phyloP scores from a whole-genome alignment of 2,329 filamentous ascomycete genomes.

The Raffaelea deltoideospora region DNA sequence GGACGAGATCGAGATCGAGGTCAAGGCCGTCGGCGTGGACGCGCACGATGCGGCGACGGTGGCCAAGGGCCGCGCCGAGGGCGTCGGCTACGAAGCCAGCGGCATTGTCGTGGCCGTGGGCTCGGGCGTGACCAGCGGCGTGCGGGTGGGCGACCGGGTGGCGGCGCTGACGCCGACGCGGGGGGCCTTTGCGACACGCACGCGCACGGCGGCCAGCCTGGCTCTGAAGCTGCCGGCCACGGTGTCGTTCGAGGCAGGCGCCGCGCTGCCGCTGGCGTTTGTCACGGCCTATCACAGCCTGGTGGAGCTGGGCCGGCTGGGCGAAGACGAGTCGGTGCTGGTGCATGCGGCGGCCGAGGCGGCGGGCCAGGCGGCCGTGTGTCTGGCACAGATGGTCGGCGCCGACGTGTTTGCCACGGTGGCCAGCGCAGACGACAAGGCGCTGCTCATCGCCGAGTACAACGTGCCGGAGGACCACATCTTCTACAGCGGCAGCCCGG shows the following conservation, averaged over 20 bases:
- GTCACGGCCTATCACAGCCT: constrained; percentile 25
- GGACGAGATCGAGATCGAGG: constrained; percentile 26
- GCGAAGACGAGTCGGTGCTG: constrained; percentile 21
- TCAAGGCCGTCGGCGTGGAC: constrained; percentile 28
- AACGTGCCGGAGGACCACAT: constrained; percentile 19
- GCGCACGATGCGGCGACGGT: constrained; percentile 28
- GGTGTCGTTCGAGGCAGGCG: constrained; percentile 21
- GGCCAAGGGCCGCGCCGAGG: constrained; percentile 21
- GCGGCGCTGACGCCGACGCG: constrained; percentile 15
- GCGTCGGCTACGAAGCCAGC: constrained; percentile 24
- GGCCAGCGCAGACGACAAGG: constrained; percentile 21
- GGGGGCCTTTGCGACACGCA: constrained; percentile 19
- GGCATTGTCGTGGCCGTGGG: constrained; percentile 18
- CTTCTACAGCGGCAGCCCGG: constrained; percentile 17
- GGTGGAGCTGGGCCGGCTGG: constrained; percentile 20
- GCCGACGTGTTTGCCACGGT: constrained; percentile 28
- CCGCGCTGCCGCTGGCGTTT: constrained; percentile 24
- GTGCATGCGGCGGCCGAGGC: constrained; percentile 16
- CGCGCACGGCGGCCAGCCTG: constrained; percentile 17
- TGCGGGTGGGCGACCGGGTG: constrained; percentile 21
- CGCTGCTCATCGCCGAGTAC: background rate
- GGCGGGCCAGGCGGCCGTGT: constrained; percentile 1
- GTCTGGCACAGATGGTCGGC: constrained; percentile 12
- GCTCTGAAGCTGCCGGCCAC: constrained; percentile 15
- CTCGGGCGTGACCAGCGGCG: constrained; percentile 7